phyloP scores from a whole-genome alignment of 371 early-diverging fungal genomes.

The Thermomucor indicae-seudaticae region DNA sequence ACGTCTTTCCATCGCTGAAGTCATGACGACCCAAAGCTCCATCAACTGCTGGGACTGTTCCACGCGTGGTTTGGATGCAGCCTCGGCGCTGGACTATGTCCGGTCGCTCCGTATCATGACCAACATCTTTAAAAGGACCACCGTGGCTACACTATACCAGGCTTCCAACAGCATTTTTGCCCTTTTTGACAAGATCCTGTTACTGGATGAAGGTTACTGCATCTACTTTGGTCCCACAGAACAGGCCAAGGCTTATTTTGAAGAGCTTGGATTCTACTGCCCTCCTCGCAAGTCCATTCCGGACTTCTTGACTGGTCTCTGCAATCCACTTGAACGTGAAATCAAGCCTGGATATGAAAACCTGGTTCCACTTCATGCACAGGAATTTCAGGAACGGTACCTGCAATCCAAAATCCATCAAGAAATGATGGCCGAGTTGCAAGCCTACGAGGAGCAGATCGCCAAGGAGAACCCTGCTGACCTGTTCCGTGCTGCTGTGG shows the following conservation, averaged over 20 bases:
- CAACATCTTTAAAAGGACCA: conserved; percentile 57
- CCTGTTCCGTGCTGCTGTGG: conserved; percentile 35
- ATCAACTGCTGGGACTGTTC: conserved; percentile 85
- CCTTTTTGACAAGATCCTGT: conserved; percentile 70
- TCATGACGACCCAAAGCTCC: conserved; percentile 72
- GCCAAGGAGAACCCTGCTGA: conserved; percentile 18
- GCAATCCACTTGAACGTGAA: conserved; percentile 57
- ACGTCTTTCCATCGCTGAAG: conserved; percentile 83
- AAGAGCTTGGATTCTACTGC: conserved; percentile 59
- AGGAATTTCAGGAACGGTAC: conserved; percentile 45
- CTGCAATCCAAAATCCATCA: conserved; percentile 32
- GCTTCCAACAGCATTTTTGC: conserved; percentile 72
- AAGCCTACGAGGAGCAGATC: conserved; percentile 6
- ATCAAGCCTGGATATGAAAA: conserved; percentile 51
- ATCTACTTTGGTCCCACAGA: conserved; percentile 73
- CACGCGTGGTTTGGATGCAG: conserved; percentile 88
- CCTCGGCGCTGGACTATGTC: conserved; percentile 79
- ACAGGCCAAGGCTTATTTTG: conserved; percentile 63
- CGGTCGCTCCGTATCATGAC: conserved; percentile 67
- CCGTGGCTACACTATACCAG: conserved; percentile 64
- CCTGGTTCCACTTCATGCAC: conserved; percentile 34
- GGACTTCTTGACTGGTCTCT: conserved; percentile 75
- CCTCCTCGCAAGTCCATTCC: conserved; percentile 71
- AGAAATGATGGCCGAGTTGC: conserved; percentile 29
- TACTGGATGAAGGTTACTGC: conserved; percentile 68